Conservation (phyloP, 768 basidiomycete genomes). For the Rhodosporidiobolus odoratus region DNA sequence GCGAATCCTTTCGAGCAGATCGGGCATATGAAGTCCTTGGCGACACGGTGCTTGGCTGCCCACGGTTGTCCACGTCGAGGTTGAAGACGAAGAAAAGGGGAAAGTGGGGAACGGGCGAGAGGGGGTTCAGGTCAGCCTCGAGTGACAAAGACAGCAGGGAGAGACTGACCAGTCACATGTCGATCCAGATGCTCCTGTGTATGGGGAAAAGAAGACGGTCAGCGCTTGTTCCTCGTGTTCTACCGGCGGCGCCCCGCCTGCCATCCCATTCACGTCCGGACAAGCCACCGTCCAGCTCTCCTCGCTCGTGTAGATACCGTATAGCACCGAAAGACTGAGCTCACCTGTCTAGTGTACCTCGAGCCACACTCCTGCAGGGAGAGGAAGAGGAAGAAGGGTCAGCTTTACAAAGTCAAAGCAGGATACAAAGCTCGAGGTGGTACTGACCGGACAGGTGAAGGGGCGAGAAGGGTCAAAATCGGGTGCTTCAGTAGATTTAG, state of each 20-base stretch:
- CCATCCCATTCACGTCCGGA: too few species aligned
- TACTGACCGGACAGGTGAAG: not conserved
- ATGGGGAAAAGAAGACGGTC: not conserved
- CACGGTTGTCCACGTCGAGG: not conserved
- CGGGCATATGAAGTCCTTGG: conserved; percentile 35
- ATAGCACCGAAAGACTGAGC: not conserved
- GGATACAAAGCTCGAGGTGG: not conserved
- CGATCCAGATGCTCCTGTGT: conserved; percentile 22
- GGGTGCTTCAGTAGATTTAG: not conserved
- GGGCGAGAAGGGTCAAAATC: conserved; percentile 4
- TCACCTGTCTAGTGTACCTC: conserved; percentile 5
- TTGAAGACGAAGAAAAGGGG: not conserved
- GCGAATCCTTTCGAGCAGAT: conserved; percentile 35
- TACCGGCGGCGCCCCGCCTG: not conserved
- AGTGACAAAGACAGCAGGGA: not conserved
- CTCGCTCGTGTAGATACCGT: not conserved
- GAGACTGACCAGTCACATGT: conserved; percentile 7
- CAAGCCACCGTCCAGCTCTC: not conserved
- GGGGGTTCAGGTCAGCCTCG: not conserved
- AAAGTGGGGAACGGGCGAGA: not conserved
- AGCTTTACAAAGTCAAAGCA: not conserved
- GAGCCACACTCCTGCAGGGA: not conserved
- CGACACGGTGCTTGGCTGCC: conserved; percentile 30
- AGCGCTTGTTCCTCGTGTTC: not conserved
- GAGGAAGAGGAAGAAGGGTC: not conserved